These are phyloP conservation scores for Jaltomata sinuosa DNA, from an alignment of 257 asterid species.

Conservation along the genomic window DNA sequence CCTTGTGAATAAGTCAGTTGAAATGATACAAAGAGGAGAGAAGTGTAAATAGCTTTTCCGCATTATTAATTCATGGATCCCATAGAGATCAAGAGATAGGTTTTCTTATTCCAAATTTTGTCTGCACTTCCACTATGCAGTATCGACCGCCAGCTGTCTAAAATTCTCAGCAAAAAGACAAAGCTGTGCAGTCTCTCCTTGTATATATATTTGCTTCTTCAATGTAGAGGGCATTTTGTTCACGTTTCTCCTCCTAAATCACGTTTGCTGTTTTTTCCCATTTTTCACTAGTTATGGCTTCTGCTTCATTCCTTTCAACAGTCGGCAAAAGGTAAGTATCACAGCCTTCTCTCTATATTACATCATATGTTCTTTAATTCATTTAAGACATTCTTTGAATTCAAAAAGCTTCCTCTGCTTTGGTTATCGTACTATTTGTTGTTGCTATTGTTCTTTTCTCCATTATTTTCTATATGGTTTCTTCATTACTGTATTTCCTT, in stretches of 20 bases:
- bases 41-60: background rate
- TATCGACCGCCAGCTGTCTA: background rate
- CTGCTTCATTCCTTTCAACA: conserved; percentile 15
- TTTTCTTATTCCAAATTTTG: background rate
- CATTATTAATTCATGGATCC: background rate
- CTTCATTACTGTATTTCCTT: no score
- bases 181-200: background rate
- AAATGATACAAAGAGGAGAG: background rate
- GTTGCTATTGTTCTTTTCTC: no score
- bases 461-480: no score
- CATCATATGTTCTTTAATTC: no score
- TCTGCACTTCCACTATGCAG: background rate
- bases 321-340: conserved; percentile 14
- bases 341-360: background rate
- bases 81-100: background rate
- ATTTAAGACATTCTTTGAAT: no score
- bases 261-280: background rate
- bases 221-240: background rate
- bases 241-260: background rate
- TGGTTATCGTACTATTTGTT: no score
- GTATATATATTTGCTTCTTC: background rate
- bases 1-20: background rate
- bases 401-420: no score
- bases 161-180: background rate
- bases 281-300: conserved; percentile 13